Base-by-base conservation (phyloP, 2,329 filamentous ascomycete genomes). In the Ceratocystis destructans region DNA sequence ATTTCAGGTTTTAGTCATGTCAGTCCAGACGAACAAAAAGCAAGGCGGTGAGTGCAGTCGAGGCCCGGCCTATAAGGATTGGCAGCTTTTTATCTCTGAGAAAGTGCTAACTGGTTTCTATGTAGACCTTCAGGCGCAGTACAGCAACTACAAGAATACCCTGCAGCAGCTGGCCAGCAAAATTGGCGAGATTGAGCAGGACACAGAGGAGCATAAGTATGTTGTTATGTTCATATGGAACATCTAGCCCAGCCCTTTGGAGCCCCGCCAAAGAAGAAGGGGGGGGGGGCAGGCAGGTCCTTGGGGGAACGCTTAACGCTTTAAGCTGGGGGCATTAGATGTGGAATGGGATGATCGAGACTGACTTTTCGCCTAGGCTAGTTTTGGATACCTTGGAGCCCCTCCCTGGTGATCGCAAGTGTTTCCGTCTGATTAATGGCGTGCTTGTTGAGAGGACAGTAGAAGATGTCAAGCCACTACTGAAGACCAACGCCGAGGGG, bases 341-440 rank as follows among this genome's bases (percentile, higher is more conserved):
- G 37, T 10, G 37, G 2, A 10, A 48, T 6, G 48, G 22, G 22
- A 53, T 12, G 25, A 12, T 8, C 8, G 15, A 55, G n/a, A 55
- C 50, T 57, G 53, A 68, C 64, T 63, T 63, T 57, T 64, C 33
- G 57, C 12, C 69, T 71, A 97, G 94, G 77, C 88, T 97, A 70
- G 94, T 99, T 44, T 83, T 97, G 64, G 93, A 97, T 74, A 97
- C 93, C 2, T 79, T 99, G 69, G 83, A 87, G 68, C 92, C 92
- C 59, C 83, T 97, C 28, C 82, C 89, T 0, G 83, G 81, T 70
- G 88, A 96, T 70, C 89, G 94, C 72, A 99, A 96, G 79, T 97
- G 93, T 78, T 99, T 97, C 78, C 92, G 94, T 71, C 90, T 99
- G 84, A 95, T 99, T 76, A 97, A 99, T 76, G 94, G 94, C 59